A percentile compares a stretch with the other conserved stretches of the same genome.
phyloP scores from a whole-genome alignment of 495 filamentous ascomycete genomes.

The Cercophora sp. region DNA sequence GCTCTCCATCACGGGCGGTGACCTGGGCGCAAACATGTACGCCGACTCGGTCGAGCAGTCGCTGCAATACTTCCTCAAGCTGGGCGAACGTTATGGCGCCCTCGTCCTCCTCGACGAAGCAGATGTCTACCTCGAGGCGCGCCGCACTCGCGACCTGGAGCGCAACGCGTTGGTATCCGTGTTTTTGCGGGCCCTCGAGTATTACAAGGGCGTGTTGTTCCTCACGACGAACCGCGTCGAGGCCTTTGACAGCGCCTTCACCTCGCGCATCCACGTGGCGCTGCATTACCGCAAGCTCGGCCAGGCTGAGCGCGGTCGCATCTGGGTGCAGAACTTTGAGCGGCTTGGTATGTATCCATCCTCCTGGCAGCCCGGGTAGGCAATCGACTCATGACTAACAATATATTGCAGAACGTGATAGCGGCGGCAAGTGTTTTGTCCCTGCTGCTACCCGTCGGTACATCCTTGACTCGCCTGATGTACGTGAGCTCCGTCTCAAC shows the following conservation, averaged over 20 bases:
- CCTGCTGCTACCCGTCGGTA: constrained; percentile 27
- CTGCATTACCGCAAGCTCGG: constrained; percentile 36
- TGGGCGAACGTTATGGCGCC: constrained; percentile 41
- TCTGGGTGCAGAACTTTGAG: constrained; percentile 41
- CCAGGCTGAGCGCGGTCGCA: constrained; percentile 31
- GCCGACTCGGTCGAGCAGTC: constrained; percentile 31
- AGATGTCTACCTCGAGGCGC: constrained; percentile 56
- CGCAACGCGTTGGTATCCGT: constrained; percentile 77
- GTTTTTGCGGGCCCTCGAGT: constrained; percentile 41
- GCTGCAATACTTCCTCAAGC: constrained; percentile 36
- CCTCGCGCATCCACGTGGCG: constrained; percentile 40
- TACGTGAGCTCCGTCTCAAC: constrained; percentile 32
- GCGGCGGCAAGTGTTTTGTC: constrained; percentile 27
- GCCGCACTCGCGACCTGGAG: constrained; percentile 65
- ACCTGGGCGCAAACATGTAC: constrained; percentile 27
- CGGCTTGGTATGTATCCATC: constrained; percentile 34
- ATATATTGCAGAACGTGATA: no score
- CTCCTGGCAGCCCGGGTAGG: no score
- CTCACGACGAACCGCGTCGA: constrained; percentile 43
- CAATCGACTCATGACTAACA: no score
- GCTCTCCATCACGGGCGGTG: constrained; percentile 36
- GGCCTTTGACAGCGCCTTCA: constrained; percentile 41
- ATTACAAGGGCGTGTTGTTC: constrained; percentile 40
- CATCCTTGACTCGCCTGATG: constrained; percentile 24
- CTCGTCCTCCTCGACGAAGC: constrained; percentile 43